phyloP scores from a whole-genome alignment of 768 basidiomycete species.

The Agaricus blazei region DNA sequence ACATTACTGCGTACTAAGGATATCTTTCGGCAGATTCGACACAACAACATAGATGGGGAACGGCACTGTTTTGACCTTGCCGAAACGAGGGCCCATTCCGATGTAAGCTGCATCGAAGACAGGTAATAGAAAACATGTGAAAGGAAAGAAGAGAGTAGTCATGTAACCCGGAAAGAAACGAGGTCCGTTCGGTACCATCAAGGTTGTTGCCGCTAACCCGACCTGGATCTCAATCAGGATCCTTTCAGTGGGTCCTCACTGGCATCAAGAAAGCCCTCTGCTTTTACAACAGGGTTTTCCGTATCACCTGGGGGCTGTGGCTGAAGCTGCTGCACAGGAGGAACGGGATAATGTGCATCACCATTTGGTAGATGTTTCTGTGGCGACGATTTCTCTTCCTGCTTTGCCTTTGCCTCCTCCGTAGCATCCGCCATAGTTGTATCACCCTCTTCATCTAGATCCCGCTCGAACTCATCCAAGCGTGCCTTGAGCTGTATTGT shows the following conservation, averaged over 20 bases:
- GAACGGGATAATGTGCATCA: constrained; percentile 24
- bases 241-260: constrained; percentile 54
- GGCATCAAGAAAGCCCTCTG: constrained; percentile 60
- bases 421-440: constrained; percentile 22
- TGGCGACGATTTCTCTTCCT: constrained; percentile 44
- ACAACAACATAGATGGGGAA: constrained; percentile 21
- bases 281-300: constrained; percentile 46
- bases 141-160: background rate
- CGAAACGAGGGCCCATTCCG: background rate
- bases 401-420: constrained; percentile 19
- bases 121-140: constrained; percentile 15
- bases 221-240: constrained; percentile 13
- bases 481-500: constrained; percentile 54
- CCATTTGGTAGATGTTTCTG: constrained; percentile 44
- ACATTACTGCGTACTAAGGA: constrained; percentile 24
- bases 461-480: constrained; percentile 58
- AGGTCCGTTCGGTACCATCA: background rate
- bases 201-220: constrained; percentile 7
- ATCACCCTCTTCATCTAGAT: constrained; percentile 35
- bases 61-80: constrained; percentile 5
- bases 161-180: background rate
- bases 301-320: constrained; percentile 50
- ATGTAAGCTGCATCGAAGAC: constrained; percentile 10
- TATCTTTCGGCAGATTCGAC: constrained; percentile 20
- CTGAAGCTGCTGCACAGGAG: constrained; percentile 44